Evolutionary conservation across 371 early-diverging fungal genomes (phyloP).

Genomic region (Mucor racemosus): DNA sequence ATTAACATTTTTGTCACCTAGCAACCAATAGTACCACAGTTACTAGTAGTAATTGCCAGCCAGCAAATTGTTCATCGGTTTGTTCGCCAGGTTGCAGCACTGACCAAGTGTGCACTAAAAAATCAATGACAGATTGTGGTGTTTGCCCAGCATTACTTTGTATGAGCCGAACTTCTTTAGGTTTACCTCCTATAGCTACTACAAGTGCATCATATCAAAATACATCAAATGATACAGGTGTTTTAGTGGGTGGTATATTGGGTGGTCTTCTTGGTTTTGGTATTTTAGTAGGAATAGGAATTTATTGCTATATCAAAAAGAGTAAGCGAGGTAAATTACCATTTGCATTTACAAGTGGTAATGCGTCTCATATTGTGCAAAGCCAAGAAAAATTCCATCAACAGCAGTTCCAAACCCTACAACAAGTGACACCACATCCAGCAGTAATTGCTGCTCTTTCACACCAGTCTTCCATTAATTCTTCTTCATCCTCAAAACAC

Average conservation of each 20-base stretch:
- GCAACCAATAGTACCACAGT: neutral
- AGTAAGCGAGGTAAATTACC: constrained; percentile 32
- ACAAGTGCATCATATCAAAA: neutral
- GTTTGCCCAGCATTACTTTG: constrained; percentile 43
- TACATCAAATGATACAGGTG: constrained; percentile 27
- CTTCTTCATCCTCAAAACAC: neutral
- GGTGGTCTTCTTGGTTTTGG: constrained; percentile 39
- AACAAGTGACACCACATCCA: constrained; percentile 15
- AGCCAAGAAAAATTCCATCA: constrained; percentile 12
- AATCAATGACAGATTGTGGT: constrained; percentile 47
- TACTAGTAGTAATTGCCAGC: neutral
- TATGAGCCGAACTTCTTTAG: constrained; percentile 28
- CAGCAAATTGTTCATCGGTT: constrained; percentile 21
- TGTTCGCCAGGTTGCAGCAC: constrained; percentile 36
- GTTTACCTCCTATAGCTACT: constrained; percentile 20
- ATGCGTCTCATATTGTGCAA: neutral
- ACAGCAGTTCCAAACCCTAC: neutral
- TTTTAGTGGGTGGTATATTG: constrained; percentile 45
- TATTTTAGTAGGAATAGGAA: constrained; percentile 26
- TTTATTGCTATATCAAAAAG: constrained; percentile 20
- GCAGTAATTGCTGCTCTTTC: constrained; percentile 7
- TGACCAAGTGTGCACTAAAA: constrained; percentile 33
- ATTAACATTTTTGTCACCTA: neutral
- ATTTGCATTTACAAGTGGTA: constrained; percentile 22
- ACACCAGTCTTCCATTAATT: neutral